Evolutionary conservation across 345 rosid genomes (phyloP).

Genomic region (Turritis glabra): DNA sequence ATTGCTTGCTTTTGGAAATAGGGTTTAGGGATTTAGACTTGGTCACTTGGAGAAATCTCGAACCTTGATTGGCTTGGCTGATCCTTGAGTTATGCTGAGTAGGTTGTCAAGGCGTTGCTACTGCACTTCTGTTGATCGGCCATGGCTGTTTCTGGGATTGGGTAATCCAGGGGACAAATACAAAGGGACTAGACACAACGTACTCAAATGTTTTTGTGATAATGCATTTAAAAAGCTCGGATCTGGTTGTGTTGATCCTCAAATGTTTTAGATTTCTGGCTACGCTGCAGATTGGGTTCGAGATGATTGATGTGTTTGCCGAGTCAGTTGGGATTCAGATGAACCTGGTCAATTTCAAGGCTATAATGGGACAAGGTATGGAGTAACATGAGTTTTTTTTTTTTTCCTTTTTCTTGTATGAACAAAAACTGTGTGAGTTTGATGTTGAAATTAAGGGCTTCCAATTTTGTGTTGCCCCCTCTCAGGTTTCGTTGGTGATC

Average conservation of each 20-base stretch:
- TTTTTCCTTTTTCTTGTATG: neutral
- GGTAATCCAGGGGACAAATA: slow-evolving; percentile 92
- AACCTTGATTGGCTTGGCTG: neutral
- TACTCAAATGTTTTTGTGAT: slow-evolving; percentile 22
- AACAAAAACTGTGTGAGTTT: neutral
- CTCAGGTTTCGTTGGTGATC: slow-evolving; percentile 59
- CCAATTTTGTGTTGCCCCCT: neutral
- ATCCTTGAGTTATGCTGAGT: slow-evolving; percentile 26
- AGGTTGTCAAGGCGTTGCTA: slow-evolving; percentile 49
- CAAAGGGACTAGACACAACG: slow-evolving; percentile 85
- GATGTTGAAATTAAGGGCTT: slow-evolving; percentile 6
- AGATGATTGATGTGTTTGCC: slow-evolving; percentile 75
- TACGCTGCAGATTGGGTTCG: slow-evolving; percentile 53
- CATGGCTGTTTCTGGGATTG: slow-evolving; percentile 84
- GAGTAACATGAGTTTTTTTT: neutral
- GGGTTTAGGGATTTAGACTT: neutral
- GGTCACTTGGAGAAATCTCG: neutral
- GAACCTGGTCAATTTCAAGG: slow-evolving; percentile 59
- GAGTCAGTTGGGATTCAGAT: slow-evolving; percentile 58
- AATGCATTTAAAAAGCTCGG: neutral
- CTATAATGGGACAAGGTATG: slow-evolving; percentile 71
- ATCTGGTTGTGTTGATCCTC: neutral
- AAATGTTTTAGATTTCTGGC: neutral
- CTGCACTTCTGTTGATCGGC: slow-evolving; percentile 53
- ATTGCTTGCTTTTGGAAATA: slow-evolving; percentile 3